These are phyloP conservation scores for Chrysanthemum seticuspe DNA, from an alignment of 129 eudicot genomes.

Conservation along the genomic window DNA sequence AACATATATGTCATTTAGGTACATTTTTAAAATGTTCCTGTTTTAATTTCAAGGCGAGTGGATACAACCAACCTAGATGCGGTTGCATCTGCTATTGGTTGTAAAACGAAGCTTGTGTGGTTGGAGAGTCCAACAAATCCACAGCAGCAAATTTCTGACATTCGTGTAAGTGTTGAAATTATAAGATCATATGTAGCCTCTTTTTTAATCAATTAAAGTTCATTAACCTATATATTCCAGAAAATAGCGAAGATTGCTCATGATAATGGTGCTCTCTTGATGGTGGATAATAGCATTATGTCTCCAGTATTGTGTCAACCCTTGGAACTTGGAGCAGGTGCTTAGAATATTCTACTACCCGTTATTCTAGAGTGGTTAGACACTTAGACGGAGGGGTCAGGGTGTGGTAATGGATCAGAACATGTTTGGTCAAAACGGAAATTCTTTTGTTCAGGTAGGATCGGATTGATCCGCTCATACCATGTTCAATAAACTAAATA, in stretches of 20 bases:
- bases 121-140: conserved; percentile 99
- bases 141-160: conserved; percentile 81
- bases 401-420: no score
- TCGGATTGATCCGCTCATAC: no score
- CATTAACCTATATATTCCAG: conserved; percentile 34
- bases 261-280: conserved; percentile 79
- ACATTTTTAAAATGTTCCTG: not conserved
- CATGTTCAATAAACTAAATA: no score
- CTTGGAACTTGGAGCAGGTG: conserved; percentile 96
- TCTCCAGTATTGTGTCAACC: conserved; percentile 90
- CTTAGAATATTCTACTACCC: not conserved
- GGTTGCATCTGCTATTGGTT: conserved; percentile 77
- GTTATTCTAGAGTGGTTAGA: no score
- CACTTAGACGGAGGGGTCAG: no score
- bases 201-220: conserved; percentile 7
- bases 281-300: conserved; percentile 97
- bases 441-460: no score
- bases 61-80: conserved; percentile 72
- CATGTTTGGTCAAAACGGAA: no score
- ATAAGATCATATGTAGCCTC: not conserved
- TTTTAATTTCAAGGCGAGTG: conserved; percentile 57
- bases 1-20: not conserved
- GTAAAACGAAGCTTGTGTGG: conserved; percentile 94
- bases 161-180: conserved; percentile 53
- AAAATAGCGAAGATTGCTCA: conserved; percentile 90